Evolutionary conservation across 140 eudicot species (phyloP).

Genomic region (Stevia rebaudiana): DNA sequence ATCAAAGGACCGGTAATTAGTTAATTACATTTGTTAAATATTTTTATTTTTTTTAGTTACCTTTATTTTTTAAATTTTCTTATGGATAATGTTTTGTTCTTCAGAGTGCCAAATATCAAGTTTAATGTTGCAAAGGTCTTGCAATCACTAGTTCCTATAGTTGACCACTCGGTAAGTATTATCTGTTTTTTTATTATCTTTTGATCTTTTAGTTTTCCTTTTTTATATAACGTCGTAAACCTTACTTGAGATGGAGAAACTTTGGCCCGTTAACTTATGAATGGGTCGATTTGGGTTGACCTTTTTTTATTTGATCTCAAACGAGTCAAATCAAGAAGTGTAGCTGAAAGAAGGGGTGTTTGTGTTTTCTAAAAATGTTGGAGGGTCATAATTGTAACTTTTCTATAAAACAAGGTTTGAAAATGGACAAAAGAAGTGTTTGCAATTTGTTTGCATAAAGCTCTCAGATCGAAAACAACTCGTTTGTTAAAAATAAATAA

Average conservation of each 20-base stretch:
- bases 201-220: background rate
- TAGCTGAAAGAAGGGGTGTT: background rate
- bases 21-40: constrained; percentile 28
- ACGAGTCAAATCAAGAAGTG: background rate
- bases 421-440: background rate
- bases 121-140: constrained; percentile 95
- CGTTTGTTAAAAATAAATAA: too few relatives aligned
- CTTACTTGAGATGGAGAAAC: background rate
- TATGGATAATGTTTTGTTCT: constrained; percentile 8
- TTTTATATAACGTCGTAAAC: background rate
- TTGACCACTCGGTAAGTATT: constrained; percentile 69
- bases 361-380: background rate
- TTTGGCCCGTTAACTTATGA: background rate
- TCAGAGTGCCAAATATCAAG: constrained; percentile 89
- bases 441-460: too few relatives aligned
- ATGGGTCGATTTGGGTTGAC: background rate
- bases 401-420: background rate
- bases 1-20: constrained; percentile 85
- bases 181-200: background rate
- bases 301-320: too few relatives aligned
- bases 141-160: constrained; percentile 80
- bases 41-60: too few relatives aligned
- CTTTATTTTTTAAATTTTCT: background rate
- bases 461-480: too few relatives aligned
- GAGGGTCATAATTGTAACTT: background rate